Evolutionary conservation across 768 basidiomycete genomes (phyloP).

Genomic region (Hericium coralloides): DNA sequence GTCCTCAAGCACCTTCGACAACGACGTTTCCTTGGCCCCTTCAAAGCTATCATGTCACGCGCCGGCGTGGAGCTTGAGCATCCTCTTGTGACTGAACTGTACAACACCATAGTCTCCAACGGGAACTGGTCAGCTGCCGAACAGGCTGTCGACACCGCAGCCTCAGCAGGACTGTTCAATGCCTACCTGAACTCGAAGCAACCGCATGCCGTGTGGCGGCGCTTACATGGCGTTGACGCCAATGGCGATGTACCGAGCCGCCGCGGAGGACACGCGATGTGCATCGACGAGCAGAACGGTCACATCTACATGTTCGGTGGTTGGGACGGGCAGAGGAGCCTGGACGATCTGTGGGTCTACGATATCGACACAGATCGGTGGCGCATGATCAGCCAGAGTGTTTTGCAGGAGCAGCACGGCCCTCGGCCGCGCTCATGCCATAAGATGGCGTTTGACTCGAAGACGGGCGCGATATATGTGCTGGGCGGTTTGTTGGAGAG

Average conservation of each 20-base stretch:
- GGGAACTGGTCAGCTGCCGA: slow-evolving; percentile 59
- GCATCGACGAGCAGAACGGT: slow-evolving; percentile 54
- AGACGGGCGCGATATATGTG: slow-evolving; percentile 61
- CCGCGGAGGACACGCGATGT: slow-evolving; percentile 79
- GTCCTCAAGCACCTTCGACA: slow-evolving; percentile 73
- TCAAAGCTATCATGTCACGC: slow-evolving; percentile 45
- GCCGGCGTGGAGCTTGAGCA: slow-evolving; percentile 56
- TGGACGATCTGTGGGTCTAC: slow-evolving; percentile 79
- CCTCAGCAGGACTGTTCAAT: slow-evolving; percentile 52
- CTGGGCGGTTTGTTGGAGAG: slow-evolving; percentile 59
- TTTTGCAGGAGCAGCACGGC: slow-evolving; percentile 49
- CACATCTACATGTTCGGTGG: slow-evolving; percentile 73
- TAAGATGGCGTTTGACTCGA: slow-evolving; percentile 74
- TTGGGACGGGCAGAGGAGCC: slow-evolving; percentile 61
- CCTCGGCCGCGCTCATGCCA: slow-evolving; percentile 70
- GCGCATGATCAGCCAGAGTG: slow-evolving; percentile 48
- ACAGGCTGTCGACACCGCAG: slow-evolving; percentile 37
- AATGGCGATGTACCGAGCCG: slow-evolving; percentile 58
- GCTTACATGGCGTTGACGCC: slow-evolving; percentile 48
- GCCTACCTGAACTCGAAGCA: slow-evolving; percentile 47
- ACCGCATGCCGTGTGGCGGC: slow-evolving; percentile 54
- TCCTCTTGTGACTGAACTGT: slow-evolving; percentile 57
- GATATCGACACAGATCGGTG: slow-evolving; percentile 50
- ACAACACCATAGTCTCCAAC: slow-evolving; percentile 53
- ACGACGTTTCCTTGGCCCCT: slow-evolving; percentile 61